Conservation (phyloP, 1,139 yeast species). For the Geotrichum armillariae region DNA sequence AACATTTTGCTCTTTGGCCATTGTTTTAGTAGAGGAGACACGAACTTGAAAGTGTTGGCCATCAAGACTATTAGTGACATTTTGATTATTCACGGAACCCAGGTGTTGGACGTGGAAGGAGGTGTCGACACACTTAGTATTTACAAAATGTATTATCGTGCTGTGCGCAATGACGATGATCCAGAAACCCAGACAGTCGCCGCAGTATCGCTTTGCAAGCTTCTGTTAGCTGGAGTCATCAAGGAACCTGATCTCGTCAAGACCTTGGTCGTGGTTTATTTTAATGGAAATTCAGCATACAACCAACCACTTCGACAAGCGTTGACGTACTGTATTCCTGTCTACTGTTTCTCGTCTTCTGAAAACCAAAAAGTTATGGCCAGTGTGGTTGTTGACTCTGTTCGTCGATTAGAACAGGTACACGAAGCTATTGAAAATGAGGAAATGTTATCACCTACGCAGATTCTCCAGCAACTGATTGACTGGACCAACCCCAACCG, state of each 20-base stretch:
- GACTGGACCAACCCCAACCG: constrained; percentile 82
- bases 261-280: constrained; percentile 69
- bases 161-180: constrained; percentile 52
- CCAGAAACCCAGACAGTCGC: constrained; percentile 70
- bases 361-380: constrained; percentile 71
- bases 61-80: constrained; percentile 76
- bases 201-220: constrained; percentile 85
- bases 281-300: constrained; percentile 61
- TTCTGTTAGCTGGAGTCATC: constrained; percentile 75
- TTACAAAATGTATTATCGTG: constrained; percentile 68
- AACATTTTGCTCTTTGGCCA: constrained; percentile 57
- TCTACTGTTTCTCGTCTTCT: constrained; percentile 77
- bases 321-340: constrained; percentile 86
- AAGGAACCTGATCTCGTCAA: constrained; percentile 70
- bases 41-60: constrained; percentile 58
- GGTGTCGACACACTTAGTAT: constrained; percentile 61
- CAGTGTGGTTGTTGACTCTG: constrained; percentile 64
- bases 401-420: constrained; percentile 53
- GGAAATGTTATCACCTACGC: constrained; percentile 51
- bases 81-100: constrained; percentile 70
- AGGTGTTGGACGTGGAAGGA: constrained; percentile 62
- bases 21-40: constrained; percentile 63
- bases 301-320: constrained; percentile 78
- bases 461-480: constrained; percentile 71
- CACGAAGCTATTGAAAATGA: constrained; percentile 43